Conservation (phyloP, 768 basidiomycete genomes). For the Mycena galericulata region DNA sequence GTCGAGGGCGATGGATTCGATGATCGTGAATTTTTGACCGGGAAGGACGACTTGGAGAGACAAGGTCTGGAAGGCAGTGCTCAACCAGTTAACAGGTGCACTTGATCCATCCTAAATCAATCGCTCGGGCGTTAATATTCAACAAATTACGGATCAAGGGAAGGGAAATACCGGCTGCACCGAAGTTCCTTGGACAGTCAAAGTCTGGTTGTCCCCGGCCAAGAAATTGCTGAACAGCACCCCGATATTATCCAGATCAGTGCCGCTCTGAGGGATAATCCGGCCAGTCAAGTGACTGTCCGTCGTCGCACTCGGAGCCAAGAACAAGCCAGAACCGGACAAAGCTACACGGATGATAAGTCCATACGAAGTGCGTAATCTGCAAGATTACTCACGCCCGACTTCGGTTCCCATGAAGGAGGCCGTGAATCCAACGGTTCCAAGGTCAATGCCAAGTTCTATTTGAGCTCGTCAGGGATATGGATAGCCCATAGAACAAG, state of each 20-base stretch:
- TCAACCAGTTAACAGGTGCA: slow-evolving; percentile 70
- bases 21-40: slow-evolving; percentile 71
- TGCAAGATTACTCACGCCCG: slow-evolving; percentile 63
- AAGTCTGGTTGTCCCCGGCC: slow-evolving; percentile 70
- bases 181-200: slow-evolving; percentile 68
- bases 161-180: slow-evolving; percentile 59
- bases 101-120: slow-evolving; percentile 53
- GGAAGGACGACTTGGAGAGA: slow-evolving; percentile 71
- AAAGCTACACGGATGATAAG: slow-evolving; percentile 57
- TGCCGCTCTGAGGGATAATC: slow-evolving; percentile 72
- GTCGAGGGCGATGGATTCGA: slow-evolving; percentile 69
- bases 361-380: not conserved
- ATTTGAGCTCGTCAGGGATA: slow-evolving; percentile 35
- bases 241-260: slow-evolving; percentile 64
- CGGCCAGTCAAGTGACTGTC: slow-evolving; percentile 70
- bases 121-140: not conserved
- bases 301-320: slow-evolving; percentile 62
- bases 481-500: not conserved
- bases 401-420: slow-evolving; percentile 67
- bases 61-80: slow-evolving; percentile 76
- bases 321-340: slow-evolving; percentile 58
- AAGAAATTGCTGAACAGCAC: slow-evolving; percentile 75
- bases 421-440: slow-evolving; percentile 71
- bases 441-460: slow-evolving; percentile 80
- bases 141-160: too few relatives aligned